These are phyloP conservation scores for Deinandra increscens DNA, from an alignment of 129 eudicot genomes.

Conservation along the genomic window DNA sequence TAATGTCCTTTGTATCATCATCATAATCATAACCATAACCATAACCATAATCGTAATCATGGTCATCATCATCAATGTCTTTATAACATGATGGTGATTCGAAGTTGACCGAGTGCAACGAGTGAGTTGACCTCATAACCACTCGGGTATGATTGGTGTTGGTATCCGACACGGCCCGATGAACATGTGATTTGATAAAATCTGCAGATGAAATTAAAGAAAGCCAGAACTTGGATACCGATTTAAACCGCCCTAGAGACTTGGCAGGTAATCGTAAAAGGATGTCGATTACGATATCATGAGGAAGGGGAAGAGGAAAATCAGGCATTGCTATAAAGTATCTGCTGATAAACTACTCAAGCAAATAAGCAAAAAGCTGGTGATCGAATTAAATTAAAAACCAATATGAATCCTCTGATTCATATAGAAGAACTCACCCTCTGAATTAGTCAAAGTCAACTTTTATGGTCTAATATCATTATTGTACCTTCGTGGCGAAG, in stretches of 20 bases:
- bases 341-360: slow-evolving; percentile 3
- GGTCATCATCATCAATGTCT: slow-evolving; percentile 8
- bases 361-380: background rate
- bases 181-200: slow-evolving; percentile 24
- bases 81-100: slow-evolving; percentile 25
- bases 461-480: background rate
- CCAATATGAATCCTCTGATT: background rate
- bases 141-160: slow-evolving; percentile 29
- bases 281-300: slow-evolving; percentile 33
- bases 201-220: slow-evolving; percentile 24
- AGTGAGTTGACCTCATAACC: slow-evolving; percentile 17
- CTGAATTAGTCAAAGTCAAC: slow-evolving; percentile 19
- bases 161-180: too few species aligned
- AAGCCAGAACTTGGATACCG: slow-evolving; percentile 33
- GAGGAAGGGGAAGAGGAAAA: slow-evolving; percentile 34
- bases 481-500: slow-evolving; percentile 1
- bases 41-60: too few species aligned
- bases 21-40: too few species aligned
- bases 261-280: slow-evolving; percentile 39
- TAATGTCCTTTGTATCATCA: slow-evolving; percentile 9
- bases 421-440: slow-evolving; percentile 6
- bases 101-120: slow-evolving; percentile 21
- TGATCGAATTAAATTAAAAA: too few species aligned
- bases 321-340: slow-evolving; percentile 10
- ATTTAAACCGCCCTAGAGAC: slow-evolving; percentile 36